Evolutionary conservation across 2,329 filamentous ascomycete species (phyloP).

Genomic region (Sporothrix brunneoviolacea): DNA sequence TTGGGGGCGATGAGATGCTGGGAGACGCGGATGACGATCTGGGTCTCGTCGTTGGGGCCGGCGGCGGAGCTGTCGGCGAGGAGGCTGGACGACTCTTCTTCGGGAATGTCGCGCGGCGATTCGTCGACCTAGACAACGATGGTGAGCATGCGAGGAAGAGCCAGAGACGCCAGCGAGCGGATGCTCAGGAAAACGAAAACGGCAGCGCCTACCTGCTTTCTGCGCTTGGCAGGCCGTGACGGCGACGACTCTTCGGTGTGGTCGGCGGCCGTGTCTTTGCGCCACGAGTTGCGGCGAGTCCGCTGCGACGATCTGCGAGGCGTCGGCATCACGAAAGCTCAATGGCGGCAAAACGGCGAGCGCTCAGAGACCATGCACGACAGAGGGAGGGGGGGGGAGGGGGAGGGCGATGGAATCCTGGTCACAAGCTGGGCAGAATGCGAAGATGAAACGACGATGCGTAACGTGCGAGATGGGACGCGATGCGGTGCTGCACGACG

Average conservation of each 20-base stretch:
- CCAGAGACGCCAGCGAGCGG: no score
- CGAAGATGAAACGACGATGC: no score
- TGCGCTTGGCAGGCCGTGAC: constrained; percentile 56
- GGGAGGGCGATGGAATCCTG: not conserved
- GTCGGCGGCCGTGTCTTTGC: constrained; percentile 25
- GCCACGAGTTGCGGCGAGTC: constrained; percentile 25
- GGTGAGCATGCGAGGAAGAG: constrained; percentile 6
- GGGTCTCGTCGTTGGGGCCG: constrained; percentile 44
- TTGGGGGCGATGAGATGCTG: constrained; percentile 41
- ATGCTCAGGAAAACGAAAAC: no score
- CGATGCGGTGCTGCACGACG: constrained; percentile 9
- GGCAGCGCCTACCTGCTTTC: constrained; percentile 47
- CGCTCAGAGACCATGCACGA: constrained; percentile 6
- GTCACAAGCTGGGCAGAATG: no score
- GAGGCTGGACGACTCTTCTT: constrained; percentile 39
- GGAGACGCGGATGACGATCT: constrained; percentile 49
- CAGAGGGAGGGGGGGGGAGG: not conserved
- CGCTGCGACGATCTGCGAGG: constrained; percentile 28
- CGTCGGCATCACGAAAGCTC: constrained; percentile 22
- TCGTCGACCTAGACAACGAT: constrained; percentile 32
- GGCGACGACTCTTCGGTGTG: constrained; percentile 48
- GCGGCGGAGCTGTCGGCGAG: constrained; percentile 34
- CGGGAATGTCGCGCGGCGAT: constrained; percentile 36
- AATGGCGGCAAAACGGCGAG: constrained; percentile 1
- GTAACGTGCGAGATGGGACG: constrained; percentile 5